A percentile compares a stretch with the other conserved stretches of the same genome.
Conservation (phyloP, 2,329 filamentous ascomycete species). For the Paraphoma sp. region DNA sequence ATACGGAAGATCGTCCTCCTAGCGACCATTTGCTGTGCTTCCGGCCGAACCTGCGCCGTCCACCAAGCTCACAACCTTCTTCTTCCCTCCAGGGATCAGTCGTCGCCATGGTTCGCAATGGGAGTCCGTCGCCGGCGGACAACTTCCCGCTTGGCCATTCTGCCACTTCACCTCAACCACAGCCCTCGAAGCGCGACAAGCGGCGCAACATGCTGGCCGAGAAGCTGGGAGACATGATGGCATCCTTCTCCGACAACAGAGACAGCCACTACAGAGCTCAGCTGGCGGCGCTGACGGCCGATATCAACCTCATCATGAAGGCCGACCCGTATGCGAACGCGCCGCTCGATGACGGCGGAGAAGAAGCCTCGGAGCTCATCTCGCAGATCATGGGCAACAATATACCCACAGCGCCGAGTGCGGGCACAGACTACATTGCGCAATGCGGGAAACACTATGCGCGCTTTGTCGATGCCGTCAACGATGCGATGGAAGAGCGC, state of each 20-base stretch:
- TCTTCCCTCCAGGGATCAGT: not conserved
- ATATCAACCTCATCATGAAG: slow-evolving; percentile 83
- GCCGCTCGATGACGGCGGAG: slow-evolving; percentile 69
- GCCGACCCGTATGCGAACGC: slow-evolving; percentile 80
- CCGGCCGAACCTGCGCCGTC: not conserved
- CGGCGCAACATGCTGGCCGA: slow-evolving; percentile 83
- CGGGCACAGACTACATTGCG: slow-evolving; percentile 71
- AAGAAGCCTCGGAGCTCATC: slow-evolving; percentile 71
- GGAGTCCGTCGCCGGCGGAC: slow-evolving; percentile 46
- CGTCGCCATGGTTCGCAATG: slow-evolving; percentile 46
- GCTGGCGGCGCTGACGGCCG: slow-evolving; percentile 88
- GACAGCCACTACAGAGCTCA: slow-evolving; percentile 88
- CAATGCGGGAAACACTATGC: slow-evolving; percentile 81
- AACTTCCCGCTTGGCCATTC: slow-evolving; percentile 45
- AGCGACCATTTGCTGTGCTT: not conserved
- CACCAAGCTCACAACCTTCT: not conserved
- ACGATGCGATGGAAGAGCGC: slow-evolving; percentile 84
- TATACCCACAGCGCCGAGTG: slow-evolving; percentile 53
- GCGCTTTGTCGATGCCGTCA: slow-evolving; percentile 84
- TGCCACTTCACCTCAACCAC: slow-evolving; percentile 54
- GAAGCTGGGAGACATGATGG: slow-evolving; percentile 75
- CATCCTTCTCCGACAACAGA: slow-evolving; percentile 79
- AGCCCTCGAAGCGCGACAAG: slow-evolving; percentile 85
- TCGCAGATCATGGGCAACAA: slow-evolving; percentile 51
- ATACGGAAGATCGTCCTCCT: not conserved